These are phyloP conservation scores for Curvularia hawaiiensis DNA, from an alignment of 2,329 filamentous ascomycete species.

Conservation along the genomic window DNA sequence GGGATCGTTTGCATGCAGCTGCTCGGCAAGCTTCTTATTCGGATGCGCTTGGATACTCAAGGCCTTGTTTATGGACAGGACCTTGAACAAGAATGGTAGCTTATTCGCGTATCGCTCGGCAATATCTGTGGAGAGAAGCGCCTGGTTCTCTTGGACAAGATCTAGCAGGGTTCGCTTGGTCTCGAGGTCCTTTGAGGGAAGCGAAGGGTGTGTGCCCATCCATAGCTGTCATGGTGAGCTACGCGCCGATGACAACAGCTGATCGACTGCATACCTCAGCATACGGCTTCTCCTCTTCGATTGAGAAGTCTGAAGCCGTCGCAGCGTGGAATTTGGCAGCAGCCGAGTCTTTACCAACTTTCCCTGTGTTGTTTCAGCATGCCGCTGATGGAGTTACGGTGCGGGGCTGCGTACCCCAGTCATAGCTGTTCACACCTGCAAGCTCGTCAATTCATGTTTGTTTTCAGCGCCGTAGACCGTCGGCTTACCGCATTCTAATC, in stretches of 20 bases:
- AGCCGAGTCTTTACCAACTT: constrained; percentile 84
- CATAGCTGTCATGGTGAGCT: constrained; percentile 70
- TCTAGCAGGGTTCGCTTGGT: constrained; percentile 88
- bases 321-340: constrained; percentile 89
- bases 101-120: constrained; percentile 77
- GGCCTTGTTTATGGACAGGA: constrained; percentile 93
- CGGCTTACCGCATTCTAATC: constrained; percentile 73
- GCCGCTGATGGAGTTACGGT: constrained; percentile 22
- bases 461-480: constrained; percentile 13
- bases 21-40: constrained; percentile 91
- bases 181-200: constrained; percentile 86
- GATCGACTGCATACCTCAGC: constrained; percentile 69
- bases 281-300: constrained; percentile 89
- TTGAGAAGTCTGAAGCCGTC: constrained; percentile 76
- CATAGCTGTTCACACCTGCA: constrained; percentile 95
- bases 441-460: constrained; percentile 27
- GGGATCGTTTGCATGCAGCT: constrained; percentile 82
- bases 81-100: constrained; percentile 97
- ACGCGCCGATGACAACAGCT: background rate
- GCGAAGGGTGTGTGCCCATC: constrained; percentile 98
- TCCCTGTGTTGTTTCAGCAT: constrained; percentile 61
- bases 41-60: constrained; percentile 97
- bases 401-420: constrained; percentile 72
- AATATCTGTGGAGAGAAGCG: constrained; percentile 76
- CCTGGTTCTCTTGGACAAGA: constrained; percentile 83